Percentiles rank a stretch among this genome's conserved stretches.
Conservation (phyloP, 208 protist genomes). For the Blastocrithidia nonstop region DNA sequence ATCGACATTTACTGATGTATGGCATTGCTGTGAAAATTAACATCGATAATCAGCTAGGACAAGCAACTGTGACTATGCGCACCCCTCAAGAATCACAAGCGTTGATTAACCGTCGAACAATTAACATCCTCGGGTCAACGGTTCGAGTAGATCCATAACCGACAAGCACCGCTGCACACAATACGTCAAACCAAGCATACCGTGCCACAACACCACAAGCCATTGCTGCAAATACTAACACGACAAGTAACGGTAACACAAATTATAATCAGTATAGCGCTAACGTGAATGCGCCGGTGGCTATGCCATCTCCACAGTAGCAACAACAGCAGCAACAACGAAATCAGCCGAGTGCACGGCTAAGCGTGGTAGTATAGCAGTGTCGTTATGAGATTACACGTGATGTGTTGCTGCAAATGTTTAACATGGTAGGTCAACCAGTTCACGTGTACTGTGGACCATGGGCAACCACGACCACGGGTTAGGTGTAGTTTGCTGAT, state of each 20-base stretch:
- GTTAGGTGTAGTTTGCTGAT: conserved; percentile 58
- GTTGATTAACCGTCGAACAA: conserved; percentile 29
- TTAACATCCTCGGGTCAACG: conserved; percentile 55
- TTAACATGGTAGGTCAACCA: conserved; percentile 51
- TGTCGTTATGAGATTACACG: conserved; percentile 75
- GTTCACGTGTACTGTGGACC: conserved; percentile 46
- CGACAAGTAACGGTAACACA: too few species aligned
- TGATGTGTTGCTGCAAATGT: conserved; percentile 60
- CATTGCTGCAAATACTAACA: too few species aligned
- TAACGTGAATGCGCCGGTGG: too few species aligned
- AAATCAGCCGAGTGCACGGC: too few species aligned
- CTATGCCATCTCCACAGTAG: too few species aligned
- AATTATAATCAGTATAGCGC: too few species aligned
- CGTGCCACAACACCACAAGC: too few species aligned
- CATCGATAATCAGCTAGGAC: conserved; percentile 19
- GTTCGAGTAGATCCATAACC: conserved; percentile 34
- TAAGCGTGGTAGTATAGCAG: conserved; percentile 64
- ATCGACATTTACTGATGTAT: conserved; percentile 60
- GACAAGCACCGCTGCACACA: too few species aligned
- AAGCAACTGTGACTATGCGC: conserved; percentile 70
- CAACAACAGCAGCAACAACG: too few species aligned
- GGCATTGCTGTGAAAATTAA: conserved; percentile 40
- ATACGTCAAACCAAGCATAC: too few species aligned
- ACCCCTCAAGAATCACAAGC: conserved; percentile 52
- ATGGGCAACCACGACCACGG: conserved; percentile 38